These are phyloP conservation scores for Erodium moschatum DNA, from an alignment of 441 rosid species.

Conservation along the genomic window DNA sequence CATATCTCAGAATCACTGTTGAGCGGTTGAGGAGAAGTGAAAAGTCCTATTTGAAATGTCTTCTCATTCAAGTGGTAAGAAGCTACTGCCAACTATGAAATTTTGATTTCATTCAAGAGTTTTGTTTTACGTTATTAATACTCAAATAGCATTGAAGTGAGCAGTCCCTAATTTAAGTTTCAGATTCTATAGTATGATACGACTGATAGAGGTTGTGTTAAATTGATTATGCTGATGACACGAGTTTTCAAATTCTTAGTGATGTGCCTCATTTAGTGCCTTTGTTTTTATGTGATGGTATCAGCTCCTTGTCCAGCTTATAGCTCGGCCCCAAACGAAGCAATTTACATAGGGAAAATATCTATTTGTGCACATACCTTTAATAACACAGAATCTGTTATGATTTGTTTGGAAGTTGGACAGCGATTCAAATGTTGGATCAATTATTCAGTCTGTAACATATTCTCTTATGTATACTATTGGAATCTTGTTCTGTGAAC, in stretches of 20 bases:
- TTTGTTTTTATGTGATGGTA: neutral
- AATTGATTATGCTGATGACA: neutral
- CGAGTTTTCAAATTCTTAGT: neutral
- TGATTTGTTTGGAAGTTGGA: neutral
- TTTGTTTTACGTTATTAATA: neutral
- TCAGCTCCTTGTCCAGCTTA: neutral
- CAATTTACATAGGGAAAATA: neutral
- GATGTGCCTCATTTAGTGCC: neutral
- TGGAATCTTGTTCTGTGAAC: neutral
- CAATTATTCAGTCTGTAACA: neutral
- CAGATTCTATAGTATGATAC: neutral
- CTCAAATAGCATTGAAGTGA: neutral
- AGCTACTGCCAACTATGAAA: slow-evolving; percentile 3
- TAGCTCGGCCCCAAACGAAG: neutral
- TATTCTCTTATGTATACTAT: neutral
- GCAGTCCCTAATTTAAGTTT: neutral
- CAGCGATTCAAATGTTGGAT: neutral
- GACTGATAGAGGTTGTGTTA: neutral
- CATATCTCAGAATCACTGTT: slow-evolving; percentile 70
- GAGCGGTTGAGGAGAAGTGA: slow-evolving; percentile 67
- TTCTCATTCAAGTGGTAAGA: slow-evolving; percentile 89
- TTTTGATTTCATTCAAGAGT: neutral
- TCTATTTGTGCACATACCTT: neutral
- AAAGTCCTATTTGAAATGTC: slow-evolving; percentile 77
- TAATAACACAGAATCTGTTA: too few species aligned